Evolutionary conservation across 768 basidiomycete species (phyloP).

Genomic region (Leucosporidium yakuticum): DNA sequence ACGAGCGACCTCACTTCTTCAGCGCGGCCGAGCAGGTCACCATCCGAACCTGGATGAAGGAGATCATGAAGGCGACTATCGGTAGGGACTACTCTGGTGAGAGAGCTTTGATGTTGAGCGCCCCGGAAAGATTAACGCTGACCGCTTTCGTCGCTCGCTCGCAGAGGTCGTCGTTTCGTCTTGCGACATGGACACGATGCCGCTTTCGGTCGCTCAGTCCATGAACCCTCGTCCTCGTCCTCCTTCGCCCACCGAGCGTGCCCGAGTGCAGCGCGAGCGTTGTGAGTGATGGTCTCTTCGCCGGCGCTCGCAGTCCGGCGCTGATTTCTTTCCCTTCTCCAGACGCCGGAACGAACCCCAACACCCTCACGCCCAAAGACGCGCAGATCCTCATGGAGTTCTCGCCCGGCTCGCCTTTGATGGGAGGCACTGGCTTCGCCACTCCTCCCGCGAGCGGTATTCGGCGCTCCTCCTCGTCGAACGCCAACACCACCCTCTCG

Average conservation of each 20-base stretch:
- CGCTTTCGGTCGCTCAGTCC: slow-evolving; percentile 85
- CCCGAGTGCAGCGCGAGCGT: slow-evolving; percentile 76
- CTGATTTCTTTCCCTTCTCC: slow-evolving; percentile 56
- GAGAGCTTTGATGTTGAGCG: slow-evolving; percentile 38
- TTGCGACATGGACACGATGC: slow-evolving; percentile 93
- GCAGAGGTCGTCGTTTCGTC: slow-evolving; percentile 90
- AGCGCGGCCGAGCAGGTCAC: slow-evolving; percentile 77
- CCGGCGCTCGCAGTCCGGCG: slow-evolving; percentile 72
- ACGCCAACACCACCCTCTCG: background rate
- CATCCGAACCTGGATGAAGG: slow-evolving; percentile 99
- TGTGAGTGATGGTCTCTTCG: slow-evolving; percentile 5
- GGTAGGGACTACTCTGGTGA: slow-evolving; percentile 82
- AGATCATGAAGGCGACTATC: slow-evolving; percentile 98
- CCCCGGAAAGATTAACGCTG: background rate
- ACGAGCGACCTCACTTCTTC: slow-evolving; percentile 81
- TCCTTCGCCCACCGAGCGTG: slow-evolving; percentile 90
- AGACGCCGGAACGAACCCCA: slow-evolving; percentile 46
- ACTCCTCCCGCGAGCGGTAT: background rate
- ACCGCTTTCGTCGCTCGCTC: background rate
- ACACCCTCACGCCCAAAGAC: slow-evolving; percentile 39
- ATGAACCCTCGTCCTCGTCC: slow-evolving; percentile 95
- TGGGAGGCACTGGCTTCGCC: background rate
- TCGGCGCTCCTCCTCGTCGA: background rate
- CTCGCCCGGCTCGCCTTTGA: slow-evolving; percentile 21
- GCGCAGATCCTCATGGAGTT: slow-evolving; percentile 44